Evolutionary conservation across 441 rosid genomes (phyloP), one percentile per base, ranked within the genome.

Genomic region (Bocquillonia castaneifolia): DNA sequence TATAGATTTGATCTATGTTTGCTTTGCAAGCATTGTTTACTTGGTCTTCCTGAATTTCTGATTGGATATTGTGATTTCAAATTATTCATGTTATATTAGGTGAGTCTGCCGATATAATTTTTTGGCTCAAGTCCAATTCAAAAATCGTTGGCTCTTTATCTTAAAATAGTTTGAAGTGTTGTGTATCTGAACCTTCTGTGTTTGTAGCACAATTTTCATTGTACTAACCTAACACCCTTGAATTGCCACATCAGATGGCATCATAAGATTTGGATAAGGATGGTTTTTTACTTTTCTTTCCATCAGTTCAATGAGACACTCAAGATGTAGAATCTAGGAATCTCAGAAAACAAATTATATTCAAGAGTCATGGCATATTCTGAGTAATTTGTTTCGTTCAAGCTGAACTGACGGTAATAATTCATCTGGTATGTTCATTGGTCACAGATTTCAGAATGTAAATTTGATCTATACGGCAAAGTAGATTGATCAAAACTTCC

Each of bases 21-120:
- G n/a, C n/a, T n/a, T n/a, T n/a, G n/a, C 63, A 68, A 22, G 60
- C 61, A 42, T 29, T 20, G 31, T 57, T 13, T 22, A 50, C 40
- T 44, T 66, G 42, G 25, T 13, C 37, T 54, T 56, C 36, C 28
- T 55, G 26, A 28, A 26, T 66, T 28, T 42, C n/a, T 18, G 13
- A 6, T 34, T n/a, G 23, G 25, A 26, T 12, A 0, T 44, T 31
- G 17, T 40, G 13, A 40, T 44, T 45, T 22, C 9, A 14, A 42
- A 50, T 64, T 17, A 20, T 50, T 23, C 32, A 7, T 10, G n/a
- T 32, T 3, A 28, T 45, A 10, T 39, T 42, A 25, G 6, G 34
- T 42, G 32, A 56, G 71, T 31, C 39, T 44, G 42, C 14, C 29
- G 1, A 6, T 55, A 15, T 54, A 18, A 2, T 54, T 54, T 23